Evolutionary conservation across 2,329 filamentous ascomycete species (phyloP), one percentile per base, ranked within the genome.

Genomic region (Fusarium sp.): DNA sequence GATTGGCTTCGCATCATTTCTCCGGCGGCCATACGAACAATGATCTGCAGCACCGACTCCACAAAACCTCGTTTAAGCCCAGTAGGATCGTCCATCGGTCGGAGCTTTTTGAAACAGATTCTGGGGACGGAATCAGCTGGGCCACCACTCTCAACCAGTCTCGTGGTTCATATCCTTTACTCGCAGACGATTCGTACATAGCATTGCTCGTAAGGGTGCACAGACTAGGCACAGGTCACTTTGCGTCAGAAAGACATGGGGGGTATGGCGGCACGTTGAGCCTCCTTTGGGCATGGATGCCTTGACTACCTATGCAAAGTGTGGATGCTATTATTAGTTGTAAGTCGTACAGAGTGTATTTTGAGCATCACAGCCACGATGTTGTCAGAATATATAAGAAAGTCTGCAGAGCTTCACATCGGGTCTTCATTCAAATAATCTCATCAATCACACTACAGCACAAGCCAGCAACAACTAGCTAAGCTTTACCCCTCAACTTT

Each of bases 291-390:
- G 9, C n/a, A 33, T 27, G 31, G 69, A 52, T 52, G 58, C 27
- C 43, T 43, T 43, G 37, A 9, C 37, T 31, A 33, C 20, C 37
- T 31, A 33, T 29, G 22, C 18, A 29, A n/a, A 37, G 2, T 2
- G n/a, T 3, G 20, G 43, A 35, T 37, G 3, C 71, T 73, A 73
- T 72, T 39, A 65, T 73, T 73, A 72, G 71, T 43, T 13, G 6
- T 3, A n/a, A 31, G 45, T 39, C 4, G 24, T 68, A 31, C 24
- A 5, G 6, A 18, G 29, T 50, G 24, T 29, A 3, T 8, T 22
- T 35, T 27, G 7, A 4, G 13, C 9, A 8, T 64, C 11, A 7
- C 6, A n/a, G 24, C 5, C 2, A 22, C 2, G 16, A 18, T 6
- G n/a, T 24, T 4, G 4, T 5, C 4, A 24, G 2, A 33, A 31